phyloP scores from a whole-genome alignment of 768 basidiomycete species.

The Suillus sp. region DNA sequence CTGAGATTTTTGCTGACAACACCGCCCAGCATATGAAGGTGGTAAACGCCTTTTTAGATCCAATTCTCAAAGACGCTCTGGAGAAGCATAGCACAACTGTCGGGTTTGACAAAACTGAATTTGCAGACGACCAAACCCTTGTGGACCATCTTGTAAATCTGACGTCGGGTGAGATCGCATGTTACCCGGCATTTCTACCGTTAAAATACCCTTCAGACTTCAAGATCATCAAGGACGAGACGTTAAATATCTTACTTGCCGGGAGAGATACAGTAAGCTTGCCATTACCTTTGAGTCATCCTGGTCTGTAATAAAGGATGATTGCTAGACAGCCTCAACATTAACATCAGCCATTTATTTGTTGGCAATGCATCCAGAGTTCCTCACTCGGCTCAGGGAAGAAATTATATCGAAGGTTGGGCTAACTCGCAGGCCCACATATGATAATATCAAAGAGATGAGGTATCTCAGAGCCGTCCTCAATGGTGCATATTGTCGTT shows the following conservation, averaged over 20 bases:
- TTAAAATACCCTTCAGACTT: conserved; percentile 23
- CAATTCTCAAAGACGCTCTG: conserved; percentile 41
- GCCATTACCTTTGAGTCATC: neutral
- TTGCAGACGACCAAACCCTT: conserved; percentile 39
- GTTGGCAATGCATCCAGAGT: conserved; percentile 46
- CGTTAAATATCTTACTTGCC: conserved; percentile 46
- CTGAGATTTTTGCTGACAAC: conserved; percentile 38
- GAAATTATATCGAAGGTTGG: conserved; percentile 46
- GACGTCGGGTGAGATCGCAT: conserved; percentile 36
- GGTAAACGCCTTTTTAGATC: conserved; percentile 42
- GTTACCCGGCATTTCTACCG: neutral
- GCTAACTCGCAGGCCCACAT: conserved; percentile 35
- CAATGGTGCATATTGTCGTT: conserved; percentile 36
- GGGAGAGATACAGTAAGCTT: conserved; percentile 45
- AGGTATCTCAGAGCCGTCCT: conserved; percentile 47
- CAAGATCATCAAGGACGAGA: conserved; percentile 43
- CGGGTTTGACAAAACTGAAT: conserved; percentile 16
- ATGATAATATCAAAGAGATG: conserved; percentile 45
- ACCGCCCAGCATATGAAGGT: conserved; percentile 38
- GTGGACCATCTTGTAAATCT: conserved; percentile 42
- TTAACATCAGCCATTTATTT: conserved; percentile 49
- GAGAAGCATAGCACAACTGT: conserved; percentile 22
- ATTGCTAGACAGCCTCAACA: conserved; percentile 43
- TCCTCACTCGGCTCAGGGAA: conserved; percentile 41
- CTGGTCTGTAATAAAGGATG: conserved; percentile 2